A percentile compares a stretch with the other conserved stretches of the same genome.
Conservation (phyloP, 225 moss, liverwort and hornwort genomes). For the Ulota crispa region DNA sequence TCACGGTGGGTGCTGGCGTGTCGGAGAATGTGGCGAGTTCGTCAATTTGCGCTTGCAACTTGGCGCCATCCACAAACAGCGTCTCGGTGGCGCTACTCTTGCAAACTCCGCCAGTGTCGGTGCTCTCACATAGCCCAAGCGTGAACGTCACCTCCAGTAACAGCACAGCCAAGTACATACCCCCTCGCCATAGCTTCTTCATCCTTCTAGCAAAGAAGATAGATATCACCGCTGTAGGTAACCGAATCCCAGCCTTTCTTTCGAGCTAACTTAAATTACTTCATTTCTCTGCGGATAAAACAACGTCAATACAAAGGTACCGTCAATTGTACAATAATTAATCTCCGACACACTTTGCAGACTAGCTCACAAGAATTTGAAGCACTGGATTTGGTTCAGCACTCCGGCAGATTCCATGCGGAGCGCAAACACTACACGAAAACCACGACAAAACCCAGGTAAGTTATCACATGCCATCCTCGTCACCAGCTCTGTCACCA, state of each 20-base stretch:
- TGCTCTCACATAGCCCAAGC: constrained; percentile 22
- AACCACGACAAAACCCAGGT: not conserved
- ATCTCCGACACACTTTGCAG: not conserved
- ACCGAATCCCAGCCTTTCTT: not conserved
- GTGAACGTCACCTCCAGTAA: not conserved
- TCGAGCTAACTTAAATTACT: not conserved
- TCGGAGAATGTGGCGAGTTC: constrained; percentile 83
- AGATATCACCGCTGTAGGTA: not conserved
- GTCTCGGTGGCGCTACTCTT: constrained; percentile 31
- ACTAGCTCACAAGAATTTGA: not conserved
- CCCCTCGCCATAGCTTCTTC: constrained; percentile 35
- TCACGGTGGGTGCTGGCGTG: constrained; percentile 83
- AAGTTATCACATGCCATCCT: constrained; percentile 8
- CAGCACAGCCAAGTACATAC: constrained; percentile 8
- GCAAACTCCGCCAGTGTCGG: constrained; percentile 31
- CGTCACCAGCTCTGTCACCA: constrained; percentile 17
- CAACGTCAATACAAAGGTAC: not conserved
- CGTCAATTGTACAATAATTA: not conserved
- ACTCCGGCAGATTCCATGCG: not conserved
- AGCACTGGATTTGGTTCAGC: not conserved
- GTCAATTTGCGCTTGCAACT: constrained; percentile 70
- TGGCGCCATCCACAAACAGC: constrained; percentile 45
- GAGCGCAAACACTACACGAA: not conserved
- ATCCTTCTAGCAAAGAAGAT: constrained; percentile 21
- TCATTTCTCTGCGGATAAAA: not conserved